These are phyloP conservation scores for Seiridium unicorne DNA, from an alignment of 2,329 filamentous ascomycete genomes.

Conservation along the genomic window DNA sequence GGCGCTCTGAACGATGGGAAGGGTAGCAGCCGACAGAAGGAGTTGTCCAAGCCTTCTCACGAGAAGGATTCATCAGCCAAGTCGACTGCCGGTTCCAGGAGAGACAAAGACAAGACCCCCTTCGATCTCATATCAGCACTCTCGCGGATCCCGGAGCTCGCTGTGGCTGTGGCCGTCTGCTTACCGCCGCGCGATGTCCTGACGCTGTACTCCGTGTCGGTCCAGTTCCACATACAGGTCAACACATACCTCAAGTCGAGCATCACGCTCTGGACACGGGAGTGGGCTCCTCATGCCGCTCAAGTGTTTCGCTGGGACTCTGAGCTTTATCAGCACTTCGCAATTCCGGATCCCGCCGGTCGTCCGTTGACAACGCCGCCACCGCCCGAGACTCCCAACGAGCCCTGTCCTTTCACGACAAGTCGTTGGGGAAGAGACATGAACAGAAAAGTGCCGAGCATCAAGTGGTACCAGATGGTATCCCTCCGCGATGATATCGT, in stretches of 20 bases:
- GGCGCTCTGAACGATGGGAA: background rate
- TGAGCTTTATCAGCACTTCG: constrained; percentile 17
- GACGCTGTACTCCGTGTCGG: constrained; percentile 54
- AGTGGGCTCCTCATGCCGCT: constrained; percentile 4
- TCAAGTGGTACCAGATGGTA: constrained; percentile 69
- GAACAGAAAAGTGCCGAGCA: constrained; percentile 47
- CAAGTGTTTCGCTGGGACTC: constrained; percentile 5
- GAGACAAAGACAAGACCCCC: background rate
- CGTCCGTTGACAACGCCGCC: constrained; percentile 4
- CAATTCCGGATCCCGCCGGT: constrained; percentile 11
- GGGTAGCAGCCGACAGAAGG: background rate
- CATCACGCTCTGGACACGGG: constrained; percentile 1
- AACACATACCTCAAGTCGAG: constrained; percentile 42
- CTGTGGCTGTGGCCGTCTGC: constrained; percentile 36
- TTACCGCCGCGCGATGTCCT: constrained; percentile 46
- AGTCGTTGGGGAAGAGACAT: background rate
- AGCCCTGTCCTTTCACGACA: background rate
- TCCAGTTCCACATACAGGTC: constrained; percentile 49
- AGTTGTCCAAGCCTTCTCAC: background rate
- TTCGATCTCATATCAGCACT: constrained; percentile 3
- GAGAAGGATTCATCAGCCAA: background rate
- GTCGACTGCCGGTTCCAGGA: background rate
- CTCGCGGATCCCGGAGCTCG: constrained; percentile 27
- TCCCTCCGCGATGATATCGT: constrained; percentile 54
- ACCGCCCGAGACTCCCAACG: background rate